Percentiles rank a stretch among this genome's conserved stretches.
phyloP scores from a whole-genome alignment of 192 early-diverging fungal genomes.

The Geosiphon pyriformis region DNA sequence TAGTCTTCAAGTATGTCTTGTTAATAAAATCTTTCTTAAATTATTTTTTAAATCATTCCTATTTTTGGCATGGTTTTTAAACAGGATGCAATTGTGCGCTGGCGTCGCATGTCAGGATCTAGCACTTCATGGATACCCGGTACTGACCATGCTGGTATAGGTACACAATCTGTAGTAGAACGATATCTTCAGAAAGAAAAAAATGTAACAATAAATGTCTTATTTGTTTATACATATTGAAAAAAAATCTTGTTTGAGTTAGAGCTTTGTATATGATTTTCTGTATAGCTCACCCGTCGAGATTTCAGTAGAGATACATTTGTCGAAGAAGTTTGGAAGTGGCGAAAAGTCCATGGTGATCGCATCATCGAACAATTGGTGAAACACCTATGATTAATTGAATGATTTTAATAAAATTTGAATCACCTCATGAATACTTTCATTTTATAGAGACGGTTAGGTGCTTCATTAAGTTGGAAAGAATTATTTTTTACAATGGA shows the following conservation, averaged over 20 bases:
- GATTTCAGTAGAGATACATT: constrained; percentile 84
- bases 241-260: neutral
- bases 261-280: too few species aligned
- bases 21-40: constrained; percentile 31
- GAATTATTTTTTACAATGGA: constrained; percentile 91
- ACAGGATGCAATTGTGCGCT: constrained; percentile 61
- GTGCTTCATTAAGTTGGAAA: constrained; percentile 86
- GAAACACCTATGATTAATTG: neutral
- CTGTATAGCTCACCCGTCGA: constrained; percentile 60
- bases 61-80: neutral
- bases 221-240: neutral
- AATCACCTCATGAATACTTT: too few species aligned
- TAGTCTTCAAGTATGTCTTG: constrained; percentile 71
- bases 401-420: too few species aligned
- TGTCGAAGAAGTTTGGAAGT: constrained; percentile 78
- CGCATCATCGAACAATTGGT: constrained; percentile 78
- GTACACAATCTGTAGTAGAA: constrained; percentile 94
- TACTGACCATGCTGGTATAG: constrained; percentile 97
- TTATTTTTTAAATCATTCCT: neutral
- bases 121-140: constrained; percentile 88
- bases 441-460: constrained; percentile 49
- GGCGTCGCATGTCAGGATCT: constrained; percentile 89
- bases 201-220: constrained; percentile 17
- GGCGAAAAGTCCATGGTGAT: constrained; percentile 74
- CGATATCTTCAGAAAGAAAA: constrained; percentile 74